These are phyloP conservation scores for Exophiala spinifera DNA, from an alignment of 2,329 filamentous ascomycete genomes.

Conservation along the genomic window DNA sequence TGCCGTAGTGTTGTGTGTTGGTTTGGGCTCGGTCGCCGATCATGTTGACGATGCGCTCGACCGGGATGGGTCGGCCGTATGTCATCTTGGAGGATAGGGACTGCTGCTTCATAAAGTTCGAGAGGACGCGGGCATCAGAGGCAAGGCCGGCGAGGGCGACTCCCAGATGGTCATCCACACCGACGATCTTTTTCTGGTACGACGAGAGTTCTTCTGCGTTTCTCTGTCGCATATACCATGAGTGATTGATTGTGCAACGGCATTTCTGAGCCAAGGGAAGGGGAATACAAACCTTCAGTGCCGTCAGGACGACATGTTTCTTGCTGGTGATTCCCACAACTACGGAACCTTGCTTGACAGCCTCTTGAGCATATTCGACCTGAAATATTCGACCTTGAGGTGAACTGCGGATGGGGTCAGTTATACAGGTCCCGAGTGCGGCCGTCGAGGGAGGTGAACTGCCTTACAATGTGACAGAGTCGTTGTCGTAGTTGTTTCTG, in stretches of 20 bases:
- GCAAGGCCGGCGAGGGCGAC: conserved; percentile 95
- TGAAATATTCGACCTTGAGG: conserved; percentile 99
- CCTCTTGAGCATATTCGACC: conserved; percentile 97
- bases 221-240: conserved; percentile 56
- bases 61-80: conserved; percentile 88
- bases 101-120: conserved; percentile 99
- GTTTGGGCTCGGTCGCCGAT: conserved; percentile 96
- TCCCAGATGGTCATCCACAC: conserved; percentile 91
- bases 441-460: conserved; percentile 9
- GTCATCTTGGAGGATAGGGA: conserved; percentile 92
- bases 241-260: conserved; percentile 9
- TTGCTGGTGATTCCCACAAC: conserved; percentile 97
- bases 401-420: conserved; percentile 59
- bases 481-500: conserved; percentile 99
- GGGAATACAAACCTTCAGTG: conserved; percentile 87
- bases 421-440: conserved; percentile 4
- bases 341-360: conserved; percentile 97
- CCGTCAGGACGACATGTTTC: conserved; percentile 92
- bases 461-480: conserved; percentile 95
- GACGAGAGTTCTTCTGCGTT: conserved; percentile 99
- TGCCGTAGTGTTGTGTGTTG: conserved; percentile 97
- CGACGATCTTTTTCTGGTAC: conserved; percentile 99
- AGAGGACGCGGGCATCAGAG: conserved; percentile 95
- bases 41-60: conserved; percentile 83
- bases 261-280: conserved; percentile 15